These are phyloP conservation scores for Phytopythium helicoides DNA, from an alignment of 352 stramenopile species.

Conservation along the genomic window DNA sequence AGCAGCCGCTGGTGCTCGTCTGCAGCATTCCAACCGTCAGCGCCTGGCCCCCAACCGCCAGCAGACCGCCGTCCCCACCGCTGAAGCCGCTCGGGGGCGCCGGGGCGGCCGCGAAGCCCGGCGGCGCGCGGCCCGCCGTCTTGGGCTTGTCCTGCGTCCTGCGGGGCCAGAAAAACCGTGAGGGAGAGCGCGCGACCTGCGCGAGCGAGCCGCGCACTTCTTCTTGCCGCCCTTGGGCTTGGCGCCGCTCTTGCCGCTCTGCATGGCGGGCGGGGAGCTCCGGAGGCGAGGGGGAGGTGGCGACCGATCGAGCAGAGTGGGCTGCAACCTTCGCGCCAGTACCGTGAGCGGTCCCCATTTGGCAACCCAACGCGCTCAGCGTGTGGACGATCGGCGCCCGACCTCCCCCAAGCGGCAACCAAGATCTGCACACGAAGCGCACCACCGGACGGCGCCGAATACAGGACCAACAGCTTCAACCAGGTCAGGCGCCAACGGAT, in stretches of 20 bases:
- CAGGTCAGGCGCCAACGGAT: too few species aligned
- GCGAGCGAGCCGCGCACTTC: constrained; percentile 16
- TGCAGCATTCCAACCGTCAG: constrained; percentile 9
- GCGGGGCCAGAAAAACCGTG: not conserved
- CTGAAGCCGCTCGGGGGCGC: constrained; percentile 31
- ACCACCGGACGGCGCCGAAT: too few species aligned
- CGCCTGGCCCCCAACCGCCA: too few species aligned
- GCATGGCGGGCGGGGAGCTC: constrained; percentile 2
- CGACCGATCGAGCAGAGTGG: constrained; percentile 5
- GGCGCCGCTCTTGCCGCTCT: constrained; percentile 7
- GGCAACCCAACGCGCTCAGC: too few species aligned
- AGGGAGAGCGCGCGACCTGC: not conserved
- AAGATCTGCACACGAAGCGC: too few species aligned
- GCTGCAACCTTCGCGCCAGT: constrained; percentile 16
- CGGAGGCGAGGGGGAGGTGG: too few species aligned
- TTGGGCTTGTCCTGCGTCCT: constrained; percentile 21
- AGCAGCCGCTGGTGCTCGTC: constrained; percentile 67
- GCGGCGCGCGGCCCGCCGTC: constrained; percentile 7
- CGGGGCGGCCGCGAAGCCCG: not conserved
- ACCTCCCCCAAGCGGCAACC: too few species aligned
- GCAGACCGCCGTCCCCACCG: constrained; percentile 22
- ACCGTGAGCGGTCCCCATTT: not conserved
- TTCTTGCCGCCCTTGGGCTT: constrained; percentile 29
- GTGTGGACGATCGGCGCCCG: too few species aligned
- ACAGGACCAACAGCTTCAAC: too few species aligned